Conservation (phyloP, 2,329 filamentous ascomycete species). For the Furcasterigmium sp. region DNA sequence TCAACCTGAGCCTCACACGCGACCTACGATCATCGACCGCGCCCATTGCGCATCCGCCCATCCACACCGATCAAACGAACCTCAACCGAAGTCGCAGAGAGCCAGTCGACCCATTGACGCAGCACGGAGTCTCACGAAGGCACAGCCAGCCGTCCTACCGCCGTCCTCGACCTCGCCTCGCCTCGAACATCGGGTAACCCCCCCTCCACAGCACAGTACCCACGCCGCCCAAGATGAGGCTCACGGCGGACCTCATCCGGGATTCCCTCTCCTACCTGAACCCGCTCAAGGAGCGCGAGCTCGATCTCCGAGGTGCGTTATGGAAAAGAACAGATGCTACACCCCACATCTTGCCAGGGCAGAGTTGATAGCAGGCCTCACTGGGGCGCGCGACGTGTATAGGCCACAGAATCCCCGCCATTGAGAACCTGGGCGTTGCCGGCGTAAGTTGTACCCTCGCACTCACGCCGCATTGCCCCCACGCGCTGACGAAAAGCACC, state of each 20-base stretch:
- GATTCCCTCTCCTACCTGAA: conserved; percentile 97
- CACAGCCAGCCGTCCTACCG: no score
- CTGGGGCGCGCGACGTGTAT: conserved; percentile 34
- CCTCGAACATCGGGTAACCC: background rate
- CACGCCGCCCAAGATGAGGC: conserved; percentile 57
- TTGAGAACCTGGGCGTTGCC: conserved; percentile 96
- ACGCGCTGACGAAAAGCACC: conserved; percentile 5
- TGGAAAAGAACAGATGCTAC: conserved; percentile 97
- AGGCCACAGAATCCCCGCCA: conserved; percentile 97
- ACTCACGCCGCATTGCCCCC: conserved; percentile 2
- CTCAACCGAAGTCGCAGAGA: no score
- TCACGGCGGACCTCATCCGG: conserved; percentile 92
- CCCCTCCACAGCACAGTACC: conserved; percentile 10
- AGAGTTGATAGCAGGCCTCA: conserved; percentile 71
- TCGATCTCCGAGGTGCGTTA: conserved; percentile 97
- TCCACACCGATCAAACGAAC: no score
- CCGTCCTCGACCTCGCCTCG: no score
- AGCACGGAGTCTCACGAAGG: no score
- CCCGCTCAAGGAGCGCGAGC: conserved; percentile 95
- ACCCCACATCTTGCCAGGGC: conserved; percentile 55
- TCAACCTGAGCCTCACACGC: no score
- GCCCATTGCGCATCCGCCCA: no score
- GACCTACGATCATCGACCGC: no score
- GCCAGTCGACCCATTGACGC: no score
- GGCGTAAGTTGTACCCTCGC: conserved; percentile 55